These are phyloP conservation scores for Aspergillus brasiliensis DNA, from an alignment of 2,329 filamentous ascomycete genomes.

Conservation along the genomic window DNA sequence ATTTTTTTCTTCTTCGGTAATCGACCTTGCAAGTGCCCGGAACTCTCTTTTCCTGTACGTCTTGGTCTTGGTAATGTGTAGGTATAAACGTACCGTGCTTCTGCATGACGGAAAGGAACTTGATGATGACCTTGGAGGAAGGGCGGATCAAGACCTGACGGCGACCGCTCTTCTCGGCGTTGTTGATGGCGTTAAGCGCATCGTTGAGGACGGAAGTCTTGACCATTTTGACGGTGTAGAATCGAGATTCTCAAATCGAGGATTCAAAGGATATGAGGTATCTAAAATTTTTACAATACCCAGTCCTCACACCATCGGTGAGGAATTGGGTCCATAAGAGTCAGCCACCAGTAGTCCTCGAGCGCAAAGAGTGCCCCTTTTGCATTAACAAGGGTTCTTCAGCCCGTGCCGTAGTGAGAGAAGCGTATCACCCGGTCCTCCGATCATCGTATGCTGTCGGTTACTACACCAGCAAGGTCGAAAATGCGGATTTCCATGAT, in stretches of 20 bases:
- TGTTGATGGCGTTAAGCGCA: constrained; percentile 99
- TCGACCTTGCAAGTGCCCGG: neutral
- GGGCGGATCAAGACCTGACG: constrained; percentile 98
- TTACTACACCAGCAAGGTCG: constrained; percentile 17
- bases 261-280: constrained; percentile 39
- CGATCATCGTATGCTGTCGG: constrained; percentile 9
- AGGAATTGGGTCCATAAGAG: constrained; percentile 30
- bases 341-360: constrained; percentile 67
- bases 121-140: constrained; percentile 99
- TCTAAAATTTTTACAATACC: constrained; percentile 24
- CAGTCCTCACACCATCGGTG: constrained; percentile 6
- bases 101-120: constrained; percentile 99
- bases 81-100: constrained; percentile 81
- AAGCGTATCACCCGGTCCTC: constrained; percentile 45
- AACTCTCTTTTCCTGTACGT: neutral
- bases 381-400: constrained; percentile 63
- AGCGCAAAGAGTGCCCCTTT: constrained; percentile 68
- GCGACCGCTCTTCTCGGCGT: constrained; percentile 99
- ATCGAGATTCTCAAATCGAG: constrained; percentile 56
- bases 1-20: neutral
- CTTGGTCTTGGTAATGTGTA: neutral
- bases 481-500: constrained; percentile 22
- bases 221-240: constrained; percentile 83
- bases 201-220: constrained; percentile 99
- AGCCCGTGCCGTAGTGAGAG: constrained; percentile 57